These are phyloP conservation scores for Neurospora tetraspora DNA, from an alignment of 495 filamentous ascomycete species.

Conservation along the genomic window DNA sequence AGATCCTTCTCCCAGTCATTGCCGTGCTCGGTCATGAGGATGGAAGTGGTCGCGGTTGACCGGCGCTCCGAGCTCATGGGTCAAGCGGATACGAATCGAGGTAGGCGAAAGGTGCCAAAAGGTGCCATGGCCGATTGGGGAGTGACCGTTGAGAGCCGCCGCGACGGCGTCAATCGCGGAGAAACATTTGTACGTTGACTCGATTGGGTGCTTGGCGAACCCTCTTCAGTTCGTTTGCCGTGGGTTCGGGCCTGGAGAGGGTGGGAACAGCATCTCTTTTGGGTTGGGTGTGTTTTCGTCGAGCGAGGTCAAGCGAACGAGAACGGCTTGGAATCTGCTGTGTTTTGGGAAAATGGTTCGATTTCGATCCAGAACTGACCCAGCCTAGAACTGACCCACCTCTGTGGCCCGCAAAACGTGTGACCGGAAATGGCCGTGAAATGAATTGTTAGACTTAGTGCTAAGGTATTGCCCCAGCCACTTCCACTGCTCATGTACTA, in stretches of 20 bases:
- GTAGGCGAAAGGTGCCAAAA: not conserved
- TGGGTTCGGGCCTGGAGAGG: not conserved
- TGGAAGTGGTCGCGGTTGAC: not conserved
- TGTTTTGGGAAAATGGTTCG: not conserved
- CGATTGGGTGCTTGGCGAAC: not conserved
- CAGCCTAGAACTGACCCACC: constrained; percentile 5
- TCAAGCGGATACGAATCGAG: not conserved
- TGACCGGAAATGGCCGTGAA: constrained; percentile 15
- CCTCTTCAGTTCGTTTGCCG: not conserved
- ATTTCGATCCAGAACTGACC: constrained; percentile 6
- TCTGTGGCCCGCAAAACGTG: constrained; percentile 13
- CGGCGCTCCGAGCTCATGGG: not conserved
- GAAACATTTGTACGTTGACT: not conserved
- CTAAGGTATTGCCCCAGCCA: not conserved
- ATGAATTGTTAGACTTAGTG: constrained; percentile 17
- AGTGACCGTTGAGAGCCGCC: not conserved
- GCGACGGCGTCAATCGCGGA: not conserved
- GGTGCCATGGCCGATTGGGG: not conserved
- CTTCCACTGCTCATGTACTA: not conserved
- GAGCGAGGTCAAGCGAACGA: not conserved
- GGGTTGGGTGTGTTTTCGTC: not conserved
- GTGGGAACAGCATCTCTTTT: not conserved
- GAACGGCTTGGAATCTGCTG: not conserved
- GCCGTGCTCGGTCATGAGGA: not conserved
- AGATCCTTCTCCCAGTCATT: not conserved